Base-by-base conservation (phyloP, 83 land plant genomes). In the Thuja plicata region DNA sequence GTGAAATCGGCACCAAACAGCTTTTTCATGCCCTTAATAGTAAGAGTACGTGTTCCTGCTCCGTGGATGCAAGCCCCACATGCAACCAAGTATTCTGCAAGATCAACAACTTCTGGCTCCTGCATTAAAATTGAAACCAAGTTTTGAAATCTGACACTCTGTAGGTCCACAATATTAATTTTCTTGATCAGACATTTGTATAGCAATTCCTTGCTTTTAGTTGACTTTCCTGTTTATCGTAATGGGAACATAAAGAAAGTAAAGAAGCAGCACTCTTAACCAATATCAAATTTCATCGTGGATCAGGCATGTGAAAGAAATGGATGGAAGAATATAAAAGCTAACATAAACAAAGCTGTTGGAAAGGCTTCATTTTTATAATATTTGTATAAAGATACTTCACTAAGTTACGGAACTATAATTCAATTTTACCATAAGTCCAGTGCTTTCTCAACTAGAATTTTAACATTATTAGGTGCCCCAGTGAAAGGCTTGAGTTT, bases 91-190 rank as follows among this genome's bases (percentile, higher is more conserved):
- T 93, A 96, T 66, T 92, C 89, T 52, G 96, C 96, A 86, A 96
- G 95, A 90, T 95, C 95, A 66, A 89, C 88, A 9, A 96, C 95
- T 79, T 95, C 96, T 32, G 97, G 97, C 83, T 96, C 97, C 96
- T 95, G 93, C 48, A 79, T 81, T 60, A 83, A 82, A 45, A 86
- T 79, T 81, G 35, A 5, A 37, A 78, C 74, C 43, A 15, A 77
- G 62, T 77, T 24, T 27, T 62, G 3, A 73, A 41, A 45, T 40
- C 37, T 16, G 35, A 40, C 45, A 45, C 85, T 86, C 5, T 21
- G 21, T 77, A 32, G 57, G 32, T 52, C 19, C 55, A 54, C 48
- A 37, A 8, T 48, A 57, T 35, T 78, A 86, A 2, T 43, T 87
- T 12, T 34, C 30, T 24, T 2, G 30, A 50, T 87, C 87, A 77